phyloP scores from a whole-genome alignment of 306 rosid species.

The Dryas alaskensis region DNA sequence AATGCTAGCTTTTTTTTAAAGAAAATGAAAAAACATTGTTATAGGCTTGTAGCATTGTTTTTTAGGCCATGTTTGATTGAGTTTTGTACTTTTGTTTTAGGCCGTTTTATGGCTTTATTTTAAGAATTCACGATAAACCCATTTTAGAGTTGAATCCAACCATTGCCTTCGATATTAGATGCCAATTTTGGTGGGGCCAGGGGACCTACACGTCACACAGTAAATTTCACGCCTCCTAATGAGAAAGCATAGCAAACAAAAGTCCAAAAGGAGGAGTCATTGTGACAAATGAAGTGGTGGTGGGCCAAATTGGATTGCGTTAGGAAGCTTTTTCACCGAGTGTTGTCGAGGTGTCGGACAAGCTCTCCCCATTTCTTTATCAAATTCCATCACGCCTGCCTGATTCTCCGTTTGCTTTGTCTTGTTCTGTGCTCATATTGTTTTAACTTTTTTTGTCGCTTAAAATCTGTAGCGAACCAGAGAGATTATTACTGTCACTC shows the following conservation, averaged over 20 bases:
- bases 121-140: background rate
- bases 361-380: conserved; percentile 36
- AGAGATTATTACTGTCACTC: conserved; percentile 27
- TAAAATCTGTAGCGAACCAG: background rate
- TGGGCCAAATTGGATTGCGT: conserved; percentile 65
- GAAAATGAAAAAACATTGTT: too few relatives aligned
- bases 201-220: conserved; percentile 43
- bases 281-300: conserved; percentile 36
- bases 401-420: conserved; percentile 57
- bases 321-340: conserved; percentile 46
- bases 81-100: too few relatives aligned
- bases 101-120: too few relatives aligned
- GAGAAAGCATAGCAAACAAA: conserved; percentile 39
- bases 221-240: conserved; percentile 60
- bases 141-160: conserved; percentile 30
- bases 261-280: conserved; percentile 50
- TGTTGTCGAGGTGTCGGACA: conserved; percentile 77
- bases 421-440: conserved; percentile 19
- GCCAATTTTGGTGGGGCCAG: conserved; percentile 20
- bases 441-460: conserved; percentile 21
- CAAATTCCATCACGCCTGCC: conserved; percentile 49
- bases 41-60: too few relatives aligned
- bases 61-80: too few relatives aligned
- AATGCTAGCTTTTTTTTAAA: background rate
- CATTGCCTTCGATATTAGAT: background rate